Evolutionary conservation across 805 yeast species (phyloP).

Genomic region (Wickerhamiella siamensis): DNA sequence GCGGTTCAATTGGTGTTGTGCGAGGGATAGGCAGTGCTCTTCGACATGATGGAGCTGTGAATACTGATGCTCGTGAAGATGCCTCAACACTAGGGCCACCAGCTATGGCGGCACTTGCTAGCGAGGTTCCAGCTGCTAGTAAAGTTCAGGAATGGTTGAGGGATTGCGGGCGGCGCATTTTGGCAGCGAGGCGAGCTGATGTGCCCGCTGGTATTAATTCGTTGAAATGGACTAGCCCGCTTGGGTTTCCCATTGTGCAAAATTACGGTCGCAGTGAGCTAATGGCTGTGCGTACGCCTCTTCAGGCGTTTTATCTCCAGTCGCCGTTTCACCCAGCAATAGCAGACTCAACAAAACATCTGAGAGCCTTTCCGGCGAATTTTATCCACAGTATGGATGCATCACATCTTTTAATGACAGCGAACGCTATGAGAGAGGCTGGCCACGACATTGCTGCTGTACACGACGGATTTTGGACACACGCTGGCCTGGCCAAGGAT

Average conservation of each 20-base stretch:
- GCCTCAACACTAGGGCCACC: no score
- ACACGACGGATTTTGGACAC: conserved; percentile 93
- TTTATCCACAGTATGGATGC: conserved; percentile 85
- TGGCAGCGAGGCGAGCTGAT: conserved; percentile 55
- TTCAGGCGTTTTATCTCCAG: conserved; percentile 61
- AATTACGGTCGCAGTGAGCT: conserved; percentile 59
- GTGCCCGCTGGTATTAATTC: conserved; percentile 25
- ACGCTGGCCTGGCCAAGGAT: conserved; percentile 55
- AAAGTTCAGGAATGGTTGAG: conserved; percentile 48
- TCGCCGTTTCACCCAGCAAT: conserved; percentile 68
- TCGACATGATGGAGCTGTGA: not conserved
- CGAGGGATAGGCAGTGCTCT: no score
- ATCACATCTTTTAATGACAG: conserved; percentile 78
- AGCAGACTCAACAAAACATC: conserved; percentile 68
- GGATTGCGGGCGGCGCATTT: conserved; percentile 57
- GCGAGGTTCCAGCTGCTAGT: not conserved
- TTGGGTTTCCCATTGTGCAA: conserved; percentile 84
- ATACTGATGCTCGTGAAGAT: not conserved
- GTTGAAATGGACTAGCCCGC: conserved; percentile 67
- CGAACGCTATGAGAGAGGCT: conserved; percentile 45
- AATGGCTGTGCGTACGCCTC: conserved; percentile 49
- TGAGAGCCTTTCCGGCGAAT: conserved; percentile 79
- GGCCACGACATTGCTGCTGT: conserved; percentile 65
- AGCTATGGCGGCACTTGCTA: not conserved
- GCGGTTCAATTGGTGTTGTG: not conserved